Conservation (phyloP, 2,329 filamentous ascomycete species). For the Westerdykella sp. region DNA sequence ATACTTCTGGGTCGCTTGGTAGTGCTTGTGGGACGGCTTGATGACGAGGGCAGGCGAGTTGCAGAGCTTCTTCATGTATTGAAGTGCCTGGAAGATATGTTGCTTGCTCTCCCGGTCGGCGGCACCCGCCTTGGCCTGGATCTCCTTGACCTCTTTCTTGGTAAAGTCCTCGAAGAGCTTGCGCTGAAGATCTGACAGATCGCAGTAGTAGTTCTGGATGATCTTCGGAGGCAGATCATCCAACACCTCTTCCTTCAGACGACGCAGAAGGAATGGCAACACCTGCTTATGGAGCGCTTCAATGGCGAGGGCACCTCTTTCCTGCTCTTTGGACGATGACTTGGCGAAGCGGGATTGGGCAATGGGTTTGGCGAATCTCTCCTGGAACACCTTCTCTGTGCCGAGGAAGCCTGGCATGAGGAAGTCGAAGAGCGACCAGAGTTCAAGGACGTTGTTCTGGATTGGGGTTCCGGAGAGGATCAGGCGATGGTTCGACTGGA, state of each 20-base stretch:
- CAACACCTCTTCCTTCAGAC: constrained; percentile 94
- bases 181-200: constrained; percentile 88
- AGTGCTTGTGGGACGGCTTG: constrained; percentile 87
- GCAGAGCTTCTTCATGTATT: constrained; percentile 99
- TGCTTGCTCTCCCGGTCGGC: constrained; percentile 86
- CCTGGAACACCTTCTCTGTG: constrained; percentile 92
- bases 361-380: constrained; percentile 91
- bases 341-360: constrained; percentile 92
- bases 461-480: constrained; percentile 97
- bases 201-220: constrained; percentile 98
- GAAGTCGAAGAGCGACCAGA: constrained; percentile 98
- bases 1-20: constrained; percentile 77
- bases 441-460: constrained; percentile 92
- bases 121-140: constrained; percentile 74
- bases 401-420: constrained; percentile 98
- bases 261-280: constrained; percentile 87
- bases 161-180: constrained; percentile 95
- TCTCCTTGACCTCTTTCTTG: constrained; percentile 83
- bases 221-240: constrained; percentile 97
- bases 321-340: constrained; percentile 96
- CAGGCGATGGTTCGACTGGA: constrained; percentile 86
- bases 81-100: constrained; percentile 97
- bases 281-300: constrained; percentile 99
- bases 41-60: constrained; percentile 95
- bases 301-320: constrained; percentile 90